Evolutionary conservation across 371 early-diverging fungal species (phyloP).

Genomic region (Mortierella sp.): DNA sequence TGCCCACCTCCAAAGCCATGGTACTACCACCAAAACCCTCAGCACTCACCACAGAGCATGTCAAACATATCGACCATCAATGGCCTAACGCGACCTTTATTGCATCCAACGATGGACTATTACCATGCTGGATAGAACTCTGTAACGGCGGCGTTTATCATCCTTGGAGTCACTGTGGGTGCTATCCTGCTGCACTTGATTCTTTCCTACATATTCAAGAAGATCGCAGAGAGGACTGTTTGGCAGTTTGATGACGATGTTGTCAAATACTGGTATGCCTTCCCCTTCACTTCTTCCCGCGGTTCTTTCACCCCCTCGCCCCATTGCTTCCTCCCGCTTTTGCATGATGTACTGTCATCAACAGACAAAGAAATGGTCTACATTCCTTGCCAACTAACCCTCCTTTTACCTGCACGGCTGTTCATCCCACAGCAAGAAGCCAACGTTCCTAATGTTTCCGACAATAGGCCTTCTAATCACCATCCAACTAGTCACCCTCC

Average conservation of each 20-base stretch:
- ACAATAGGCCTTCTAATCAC: conserved; percentile 49
- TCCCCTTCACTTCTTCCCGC: background rate
- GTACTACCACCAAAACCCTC: background rate
- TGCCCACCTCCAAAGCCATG: conserved; percentile 21
- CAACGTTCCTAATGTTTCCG: conserved; percentile 59
- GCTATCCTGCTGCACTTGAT: conserved; percentile 51
- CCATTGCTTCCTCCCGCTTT: too few species aligned
- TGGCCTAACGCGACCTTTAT: background rate
- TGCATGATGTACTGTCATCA: background rate
- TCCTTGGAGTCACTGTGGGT: conserved; percentile 50
- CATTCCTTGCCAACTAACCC: background rate
- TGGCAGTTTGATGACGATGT: conserved; percentile 59
- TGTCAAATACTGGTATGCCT: conserved; percentile 54
- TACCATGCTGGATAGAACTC: conserved; percentile 23
- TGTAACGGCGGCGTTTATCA: conserved; percentile 54
- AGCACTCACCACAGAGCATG: background rate
- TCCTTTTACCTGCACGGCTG: too few species aligned
- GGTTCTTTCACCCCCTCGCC: background rate
- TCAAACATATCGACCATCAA: background rate
- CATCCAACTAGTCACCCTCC: conserved; percentile 47
- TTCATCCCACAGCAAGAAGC: conserved; percentile 35
- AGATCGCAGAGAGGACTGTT: conserved; percentile 46
- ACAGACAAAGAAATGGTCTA: background rate
- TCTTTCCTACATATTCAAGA: conserved; percentile 43
- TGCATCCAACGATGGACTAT: too few species aligned